Evolutionary conservation across 805 yeast genomes (phyloP).

Genomic region (Tetrapisispora fleetii): DNA sequence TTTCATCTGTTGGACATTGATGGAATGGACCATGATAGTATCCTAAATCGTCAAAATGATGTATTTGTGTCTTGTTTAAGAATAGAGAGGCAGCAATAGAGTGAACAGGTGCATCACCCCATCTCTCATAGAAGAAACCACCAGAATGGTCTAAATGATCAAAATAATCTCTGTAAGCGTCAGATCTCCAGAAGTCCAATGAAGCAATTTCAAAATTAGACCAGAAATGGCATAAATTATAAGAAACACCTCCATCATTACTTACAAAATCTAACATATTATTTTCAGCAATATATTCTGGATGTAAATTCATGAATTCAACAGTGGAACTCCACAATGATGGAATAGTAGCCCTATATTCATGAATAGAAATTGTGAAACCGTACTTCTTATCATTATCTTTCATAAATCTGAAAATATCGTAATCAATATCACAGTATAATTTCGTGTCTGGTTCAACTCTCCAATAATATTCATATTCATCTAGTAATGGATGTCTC

Average conservation of each 20-base stretch:
- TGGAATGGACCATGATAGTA: slow-evolving; percentile 76
- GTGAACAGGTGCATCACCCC: slow-evolving; percentile 95
- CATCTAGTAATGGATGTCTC: slow-evolving; percentile 62
- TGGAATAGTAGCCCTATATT: slow-evolving; percentile 60
- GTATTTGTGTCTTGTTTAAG: slow-evolving; percentile 58
- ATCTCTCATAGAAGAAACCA: slow-evolving; percentile 87
- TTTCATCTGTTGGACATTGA: slow-evolving; percentile 65
- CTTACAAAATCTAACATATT: slow-evolving; percentile 64
- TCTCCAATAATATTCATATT: slow-evolving; percentile 91
- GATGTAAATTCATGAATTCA: slow-evolving; percentile 49
- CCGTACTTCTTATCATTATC: slow-evolving; percentile 68
- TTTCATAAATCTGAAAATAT: slow-evolving; percentile 71
- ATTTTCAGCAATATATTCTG: slow-evolving; percentile 47
- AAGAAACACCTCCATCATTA: slow-evolving; percentile 59
- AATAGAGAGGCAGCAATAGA: slow-evolving; percentile 79
- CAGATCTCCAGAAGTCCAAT: slow-evolving; percentile 62
- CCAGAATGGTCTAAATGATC: slow-evolving; percentile 69
- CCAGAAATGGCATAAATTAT: slow-evolving; percentile 86
- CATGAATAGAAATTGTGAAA: slow-evolving; percentile 71
- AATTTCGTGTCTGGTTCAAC: slow-evolving; percentile 81
- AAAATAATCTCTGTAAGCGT: slow-evolving; percentile 62
- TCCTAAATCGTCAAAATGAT: slow-evolving; percentile 78
- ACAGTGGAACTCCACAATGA: slow-evolving; percentile 68
- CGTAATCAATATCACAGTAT: slow-evolving; percentile 75
- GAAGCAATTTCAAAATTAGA: slow-evolving; percentile 80